These are phyloP conservation scores for Symbiodinium pilosum DNA, from an alignment of 73 alveolate species.

Conservation along the genomic window DNA sequence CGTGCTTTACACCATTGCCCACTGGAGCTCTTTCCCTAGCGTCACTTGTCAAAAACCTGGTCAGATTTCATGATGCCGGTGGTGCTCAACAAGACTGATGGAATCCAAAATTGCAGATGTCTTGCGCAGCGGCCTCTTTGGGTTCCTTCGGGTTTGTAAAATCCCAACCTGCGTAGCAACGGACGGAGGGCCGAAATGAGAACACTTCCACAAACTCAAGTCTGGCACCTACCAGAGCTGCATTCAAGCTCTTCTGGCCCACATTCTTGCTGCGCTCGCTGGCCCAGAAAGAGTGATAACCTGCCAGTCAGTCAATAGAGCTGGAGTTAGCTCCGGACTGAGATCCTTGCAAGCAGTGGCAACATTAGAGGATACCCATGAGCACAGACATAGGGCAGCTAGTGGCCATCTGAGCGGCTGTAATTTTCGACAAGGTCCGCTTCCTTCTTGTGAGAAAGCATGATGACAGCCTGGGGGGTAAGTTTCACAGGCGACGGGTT, in stretches of 20 bases:
- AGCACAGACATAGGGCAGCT: background rate
- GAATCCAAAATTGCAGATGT: background rate
- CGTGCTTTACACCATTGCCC: too few species aligned
- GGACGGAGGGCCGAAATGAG: background rate
- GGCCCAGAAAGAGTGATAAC: conserved; percentile 89
- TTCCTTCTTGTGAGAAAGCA: conserved; percentile 95
- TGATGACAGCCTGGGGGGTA: conserved; percentile 79
- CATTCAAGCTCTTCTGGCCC: conserved; percentile 82
- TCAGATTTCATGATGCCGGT: too few species aligned
- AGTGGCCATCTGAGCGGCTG: background rate
- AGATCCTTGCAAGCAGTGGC: too few species aligned
- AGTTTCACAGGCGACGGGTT: too few species aligned
- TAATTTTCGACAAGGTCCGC: conserved; percentile 89
- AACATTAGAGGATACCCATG: background rate
- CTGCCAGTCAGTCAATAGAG: too few species aligned
- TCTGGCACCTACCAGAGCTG: conserved; percentile 43
- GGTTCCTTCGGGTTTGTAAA: conserved; percentile 77
- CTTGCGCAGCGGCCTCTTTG: conserved; percentile 22
- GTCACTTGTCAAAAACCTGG: background rate
- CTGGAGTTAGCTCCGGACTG: too few species aligned
- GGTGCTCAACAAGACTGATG: background rate
- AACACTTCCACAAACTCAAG: background rate
- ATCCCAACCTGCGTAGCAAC: conserved; percentile 71
- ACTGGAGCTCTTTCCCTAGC: too few species aligned
- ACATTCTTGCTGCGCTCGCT: conserved; percentile 81